Conservation (phyloP, 352 stramenopile genomes). For the Pythium angustatum region DNA sequence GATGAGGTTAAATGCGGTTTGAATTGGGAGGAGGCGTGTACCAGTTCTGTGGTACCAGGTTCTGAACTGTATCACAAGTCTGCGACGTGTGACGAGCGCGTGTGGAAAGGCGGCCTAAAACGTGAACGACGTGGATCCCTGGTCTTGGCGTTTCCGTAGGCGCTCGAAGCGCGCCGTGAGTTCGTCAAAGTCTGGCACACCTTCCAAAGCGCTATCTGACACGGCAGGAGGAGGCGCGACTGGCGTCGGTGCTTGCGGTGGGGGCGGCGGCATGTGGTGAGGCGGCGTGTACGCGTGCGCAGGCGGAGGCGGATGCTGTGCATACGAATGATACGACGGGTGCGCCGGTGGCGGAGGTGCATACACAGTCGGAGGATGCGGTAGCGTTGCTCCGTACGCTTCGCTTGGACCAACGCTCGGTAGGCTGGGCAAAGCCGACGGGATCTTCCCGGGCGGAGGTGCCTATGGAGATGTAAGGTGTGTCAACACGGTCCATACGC, state of each 20-base stretch:
- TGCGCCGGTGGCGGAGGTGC: slow-evolving; percentile 9
- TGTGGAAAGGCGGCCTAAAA: slow-evolving; percentile 42
- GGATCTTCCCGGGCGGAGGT: slow-evolving; percentile 44
- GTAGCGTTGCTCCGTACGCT: slow-evolving; percentile 11
- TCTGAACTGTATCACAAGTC: no score
- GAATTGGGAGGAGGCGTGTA: slow-evolving; percentile 23
- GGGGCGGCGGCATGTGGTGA: background rate
- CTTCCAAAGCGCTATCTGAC: slow-evolving; percentile 27
- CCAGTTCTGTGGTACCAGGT: slow-evolving; percentile 19
- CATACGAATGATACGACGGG: slow-evolving; percentile 17
- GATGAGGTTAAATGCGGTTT: slow-evolving; percentile 29
- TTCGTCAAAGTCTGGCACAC: slow-evolving; percentile 90
- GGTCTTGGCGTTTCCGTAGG: slow-evolving; percentile 77
- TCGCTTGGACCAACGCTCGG: slow-evolving; percentile 30
- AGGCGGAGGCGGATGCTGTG: slow-evolving; percentile 5
- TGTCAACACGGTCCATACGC: no score
- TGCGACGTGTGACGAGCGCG: slow-evolving; percentile 27
- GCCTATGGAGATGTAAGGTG: no score
- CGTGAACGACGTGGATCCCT: slow-evolving; percentile 56
- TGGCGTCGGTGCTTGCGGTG: slow-evolving; percentile 9
- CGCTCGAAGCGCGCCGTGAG: slow-evolving; percentile 92
- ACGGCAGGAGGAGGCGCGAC: slow-evolving; percentile 9
- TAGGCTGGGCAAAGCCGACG: slow-evolving; percentile 46
- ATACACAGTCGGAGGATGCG: slow-evolving; percentile 7
- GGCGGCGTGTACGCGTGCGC: slow-evolving; percentile 10